These are phyloP conservation scores for Amaranthus cruentus DNA, from an alignment of 148 eudicot genomes.

Conservation along the genomic window DNA sequence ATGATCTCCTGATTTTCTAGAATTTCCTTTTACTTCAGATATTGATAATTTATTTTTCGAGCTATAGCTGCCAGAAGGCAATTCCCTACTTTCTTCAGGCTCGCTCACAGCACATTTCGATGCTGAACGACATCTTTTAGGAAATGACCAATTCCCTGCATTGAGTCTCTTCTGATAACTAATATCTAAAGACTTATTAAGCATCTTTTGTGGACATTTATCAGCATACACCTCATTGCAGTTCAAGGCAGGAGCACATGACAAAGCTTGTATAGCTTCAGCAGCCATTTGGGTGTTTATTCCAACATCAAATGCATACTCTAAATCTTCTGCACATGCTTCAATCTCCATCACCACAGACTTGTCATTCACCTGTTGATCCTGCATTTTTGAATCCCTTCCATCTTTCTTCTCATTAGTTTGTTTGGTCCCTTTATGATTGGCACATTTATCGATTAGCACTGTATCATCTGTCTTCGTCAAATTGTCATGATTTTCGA, in stretches of 20 bases:
- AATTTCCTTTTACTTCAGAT: conserved; percentile 13
- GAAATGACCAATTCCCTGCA: conserved; percentile 17
- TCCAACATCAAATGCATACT: conserved; percentile 45
- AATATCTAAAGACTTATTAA: conserved; percentile 21
- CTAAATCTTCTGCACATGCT: conserved; percentile 18
- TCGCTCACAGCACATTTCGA: conserved; percentile 22
- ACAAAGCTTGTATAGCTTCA: conserved; percentile 69
- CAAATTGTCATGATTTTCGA: conserved; percentile 1
- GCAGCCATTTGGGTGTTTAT: conserved; percentile 66
- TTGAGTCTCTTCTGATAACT: conserved; percentile 4
- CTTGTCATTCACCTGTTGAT: conserved; percentile 25
- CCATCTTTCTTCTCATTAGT: conserved; percentile 17
- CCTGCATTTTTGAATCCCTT: conserved; percentile 21
- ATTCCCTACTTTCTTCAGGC: conserved; percentile 11
- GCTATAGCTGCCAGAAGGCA: conserved; percentile 14
- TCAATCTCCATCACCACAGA: conserved; percentile 22
- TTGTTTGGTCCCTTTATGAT: conserved; percentile 16
- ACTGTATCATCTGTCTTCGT: conserved; percentile 13
- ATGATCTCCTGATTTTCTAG: conserved; percentile 13
- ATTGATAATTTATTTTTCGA: conserved; percentile 18
- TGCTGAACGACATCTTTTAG: conserved; percentile 24
- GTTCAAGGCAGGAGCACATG: conserved; percentile 29
- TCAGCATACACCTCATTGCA: conserved; percentile 17
- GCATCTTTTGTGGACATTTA: conserved; percentile 23
- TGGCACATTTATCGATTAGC: conserved; percentile 9